Conservation (phyloP, 2,329 filamentous ascomycete species). For the Samsoniella hepiali region DNA sequence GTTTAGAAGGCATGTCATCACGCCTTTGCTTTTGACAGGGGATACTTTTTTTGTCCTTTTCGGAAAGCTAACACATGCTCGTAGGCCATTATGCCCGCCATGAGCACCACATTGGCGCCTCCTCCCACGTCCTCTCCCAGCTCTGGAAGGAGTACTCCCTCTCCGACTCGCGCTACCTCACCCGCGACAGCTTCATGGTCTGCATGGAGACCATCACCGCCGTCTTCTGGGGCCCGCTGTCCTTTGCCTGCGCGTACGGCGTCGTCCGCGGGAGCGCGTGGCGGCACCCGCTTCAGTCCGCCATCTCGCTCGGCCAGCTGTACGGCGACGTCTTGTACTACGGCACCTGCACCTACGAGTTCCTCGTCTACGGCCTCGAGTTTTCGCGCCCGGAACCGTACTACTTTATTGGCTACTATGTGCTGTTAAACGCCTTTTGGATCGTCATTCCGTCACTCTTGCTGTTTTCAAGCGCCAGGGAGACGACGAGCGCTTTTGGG, state of each 20-base stretch:
- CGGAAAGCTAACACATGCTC: not conserved
- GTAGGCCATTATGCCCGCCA: slow-evolving; percentile 43
- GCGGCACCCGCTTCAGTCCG: slow-evolving; percentile 40
- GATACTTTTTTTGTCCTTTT: too few relatives aligned
- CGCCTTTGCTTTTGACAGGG: too few relatives aligned
- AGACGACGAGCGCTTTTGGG: slow-evolving; percentile 19
- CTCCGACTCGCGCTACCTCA: slow-evolving; percentile 47
- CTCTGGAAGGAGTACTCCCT: slow-evolving; percentile 50
- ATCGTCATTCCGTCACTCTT: slow-evolving; percentile 38
- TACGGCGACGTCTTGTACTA: slow-evolving; percentile 48
- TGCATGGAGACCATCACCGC: slow-evolving; percentile 48
- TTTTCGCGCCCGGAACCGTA: slow-evolving; percentile 42
- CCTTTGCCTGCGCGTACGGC: slow-evolving; percentile 37
- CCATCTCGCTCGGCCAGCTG: slow-evolving; percentile 37
- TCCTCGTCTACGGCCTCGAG: slow-evolving; percentile 28
- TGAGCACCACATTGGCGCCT: slow-evolving; percentile 32
- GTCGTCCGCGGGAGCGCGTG: slow-evolving; percentile 37
- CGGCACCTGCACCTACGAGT: slow-evolving; percentile 38
- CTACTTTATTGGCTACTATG: slow-evolving; percentile 46
- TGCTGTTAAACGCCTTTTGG: slow-evolving; percentile 45
- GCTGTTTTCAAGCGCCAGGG: slow-evolving; percentile 21
- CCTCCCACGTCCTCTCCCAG: slow-evolving; percentile 39
- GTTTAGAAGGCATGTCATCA: slow-evolving; percentile 29
- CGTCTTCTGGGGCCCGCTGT: slow-evolving; percentile 45
- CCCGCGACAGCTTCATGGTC: slow-evolving; percentile 42